Conservation (phyloP, 1,284 basidiomycete species). For the Boletus sp. region DNA sequence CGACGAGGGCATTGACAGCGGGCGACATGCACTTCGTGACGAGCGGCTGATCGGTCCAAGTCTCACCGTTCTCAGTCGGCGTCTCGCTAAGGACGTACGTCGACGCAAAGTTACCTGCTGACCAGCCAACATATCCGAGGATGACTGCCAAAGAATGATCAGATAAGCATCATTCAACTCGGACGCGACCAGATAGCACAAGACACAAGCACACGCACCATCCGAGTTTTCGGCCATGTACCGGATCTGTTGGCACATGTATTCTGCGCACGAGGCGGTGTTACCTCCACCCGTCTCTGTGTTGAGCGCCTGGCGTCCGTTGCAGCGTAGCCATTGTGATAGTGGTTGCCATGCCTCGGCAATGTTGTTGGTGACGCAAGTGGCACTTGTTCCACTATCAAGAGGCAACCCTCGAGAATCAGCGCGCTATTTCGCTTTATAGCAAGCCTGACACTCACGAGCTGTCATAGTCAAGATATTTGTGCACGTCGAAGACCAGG, state of each 20-base stretch:
- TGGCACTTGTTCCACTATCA: slow-evolving; percentile 5
- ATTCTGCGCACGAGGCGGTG: slow-evolving; percentile 42
- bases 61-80: slow-evolving; percentile 3
- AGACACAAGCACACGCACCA: slow-evolving; percentile 1
- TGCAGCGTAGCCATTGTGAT: slow-evolving; percentile 45
- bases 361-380: slow-evolving; percentile 10
- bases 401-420: neutral
- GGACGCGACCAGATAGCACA: neutral
- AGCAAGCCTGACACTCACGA: slow-evolving; percentile 7
- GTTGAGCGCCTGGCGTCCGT: slow-evolving; percentile 54
- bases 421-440: neutral
- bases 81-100: slow-evolving; percentile 14
- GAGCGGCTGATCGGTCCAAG: slow-evolving; percentile 12
- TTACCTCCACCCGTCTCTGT: slow-evolving; percentile 63
- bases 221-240: slow-evolving; percentile 16
- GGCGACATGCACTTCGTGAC: slow-evolving; percentile 13
- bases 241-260: slow-evolving; percentile 43
- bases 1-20: slow-evolving; percentile 1
- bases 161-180: neutral
- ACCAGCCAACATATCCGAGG: slow-evolving; percentile 15
- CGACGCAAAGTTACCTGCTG: slow-evolving; percentile 11
- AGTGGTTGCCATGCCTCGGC: slow-evolving; percentile 41
- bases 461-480: slow-evolving; percentile 14
- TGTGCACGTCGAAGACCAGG: slow-evolving; percentile 16
- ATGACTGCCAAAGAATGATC: slow-evolving; percentile 11